phyloP scores from a whole-genome alignment of 2,329 filamentous ascomycete genomes.

The Monilinia fructicola region DNA sequence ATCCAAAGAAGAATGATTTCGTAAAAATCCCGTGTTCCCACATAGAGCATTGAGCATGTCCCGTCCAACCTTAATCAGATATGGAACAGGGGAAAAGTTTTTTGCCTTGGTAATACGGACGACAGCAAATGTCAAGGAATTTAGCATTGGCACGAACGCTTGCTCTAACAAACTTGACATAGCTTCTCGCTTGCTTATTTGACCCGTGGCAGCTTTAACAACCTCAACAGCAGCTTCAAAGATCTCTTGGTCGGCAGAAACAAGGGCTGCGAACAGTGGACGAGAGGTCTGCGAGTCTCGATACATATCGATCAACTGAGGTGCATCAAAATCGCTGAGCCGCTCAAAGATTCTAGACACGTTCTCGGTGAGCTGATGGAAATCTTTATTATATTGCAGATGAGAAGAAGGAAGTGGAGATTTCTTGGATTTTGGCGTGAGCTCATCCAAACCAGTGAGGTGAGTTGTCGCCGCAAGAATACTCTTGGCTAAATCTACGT shows the following conservation, averaged over 20 bases:
- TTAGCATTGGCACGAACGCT: constrained; percentile 48
- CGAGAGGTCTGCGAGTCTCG: constrained; percentile 66
- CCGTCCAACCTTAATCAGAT: constrained; percentile 56
- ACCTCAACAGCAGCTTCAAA: constrained; percentile 79
- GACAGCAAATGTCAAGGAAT: constrained; percentile 47
- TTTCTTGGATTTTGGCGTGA: constrained; percentile 45
- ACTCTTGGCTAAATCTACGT: constrained; percentile 70
- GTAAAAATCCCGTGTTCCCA: constrained; percentile 54
- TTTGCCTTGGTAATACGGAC: constrained; percentile 45
- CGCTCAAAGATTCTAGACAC: constrained; percentile 75
- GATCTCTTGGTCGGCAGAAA: constrained; percentile 76
- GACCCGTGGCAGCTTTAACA: constrained; percentile 76
- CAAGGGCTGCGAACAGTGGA: constrained; percentile 73
- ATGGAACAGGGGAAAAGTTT: constrained; percentile 58
- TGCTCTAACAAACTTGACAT: constrained; percentile 49
- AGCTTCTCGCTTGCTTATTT: constrained; percentile 55
- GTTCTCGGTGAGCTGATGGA: constrained; percentile 59
- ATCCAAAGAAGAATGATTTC: constrained; percentile 33
- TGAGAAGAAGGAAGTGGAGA: constrained; percentile 54
- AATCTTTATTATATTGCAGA: constrained; percentile 74
- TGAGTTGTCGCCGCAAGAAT: constrained; percentile 61
- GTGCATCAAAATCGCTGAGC: constrained; percentile 71
- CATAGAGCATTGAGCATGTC: constrained; percentile 58
- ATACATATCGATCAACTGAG: constrained; percentile 69
- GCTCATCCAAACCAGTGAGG: constrained; percentile 73